Percentiles rank a stretch among this genome's conserved stretches.
Evolutionary conservation across 805 yeast genomes (phyloP).

Genomic region (Candida namnaoensis): DNA sequence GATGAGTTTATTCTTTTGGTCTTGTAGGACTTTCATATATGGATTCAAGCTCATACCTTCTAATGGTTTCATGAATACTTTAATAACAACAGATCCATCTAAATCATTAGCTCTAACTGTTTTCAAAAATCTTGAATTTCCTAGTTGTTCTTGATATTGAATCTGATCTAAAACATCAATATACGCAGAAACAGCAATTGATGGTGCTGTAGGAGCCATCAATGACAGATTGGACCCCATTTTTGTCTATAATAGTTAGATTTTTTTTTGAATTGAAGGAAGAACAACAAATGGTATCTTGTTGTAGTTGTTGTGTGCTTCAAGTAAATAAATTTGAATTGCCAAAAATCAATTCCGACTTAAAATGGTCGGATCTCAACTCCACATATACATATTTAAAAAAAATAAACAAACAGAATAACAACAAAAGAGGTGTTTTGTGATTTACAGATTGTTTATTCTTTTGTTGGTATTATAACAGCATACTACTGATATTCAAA

Average conservation of each 20-base stretch:
- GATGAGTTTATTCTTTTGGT: conserved; percentile 29
- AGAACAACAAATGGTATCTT: neutral
- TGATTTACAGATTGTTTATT: too few species aligned
- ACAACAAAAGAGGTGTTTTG: too few species aligned
- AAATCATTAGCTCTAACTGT: conserved; percentile 74
- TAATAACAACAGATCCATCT: conserved; percentile 67
- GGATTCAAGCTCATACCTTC: conserved; percentile 16
- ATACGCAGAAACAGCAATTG: conserved; percentile 86
- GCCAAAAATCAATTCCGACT: too few species aligned
- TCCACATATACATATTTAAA: too few species aligned
- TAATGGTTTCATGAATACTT: conserved; percentile 73
- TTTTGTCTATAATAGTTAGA: neutral
- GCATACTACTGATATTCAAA: too few species aligned
- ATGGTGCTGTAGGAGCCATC: conserved; percentile 84
- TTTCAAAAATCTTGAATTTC: conserved; percentile 78
- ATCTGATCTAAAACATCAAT: conserved; percentile 69
- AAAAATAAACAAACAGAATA: too few species aligned
- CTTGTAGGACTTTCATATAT: conserved; percentile 17
- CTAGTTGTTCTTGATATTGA: conserved; percentile 68
- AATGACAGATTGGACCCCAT: conserved; percentile 89
- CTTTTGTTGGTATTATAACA: too few species aligned
- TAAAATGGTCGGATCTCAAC: too few species aligned
- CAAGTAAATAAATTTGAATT: too few species aligned
- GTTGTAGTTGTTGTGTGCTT: too few species aligned
- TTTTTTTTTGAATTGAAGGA: neutral